Evolutionary conservation across 2,329 filamentous ascomycete species (phyloP), one percentile per base, ranked within the genome.

Genomic region (Whalleya microplaca): DNA sequence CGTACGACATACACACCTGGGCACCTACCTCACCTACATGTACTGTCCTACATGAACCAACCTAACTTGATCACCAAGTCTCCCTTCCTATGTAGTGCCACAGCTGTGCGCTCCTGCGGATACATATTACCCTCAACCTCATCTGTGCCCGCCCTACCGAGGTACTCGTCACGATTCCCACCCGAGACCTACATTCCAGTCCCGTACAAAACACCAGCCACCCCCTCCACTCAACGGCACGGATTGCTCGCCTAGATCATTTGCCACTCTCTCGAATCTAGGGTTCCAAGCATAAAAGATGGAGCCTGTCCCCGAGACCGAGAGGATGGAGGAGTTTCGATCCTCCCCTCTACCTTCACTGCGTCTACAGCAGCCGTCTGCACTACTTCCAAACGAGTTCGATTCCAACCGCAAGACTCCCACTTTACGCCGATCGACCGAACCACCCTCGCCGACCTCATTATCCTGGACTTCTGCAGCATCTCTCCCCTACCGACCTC

Each of bases 241-340:
- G n/a, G n/a, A n/a, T n/a, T n/a, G n/a, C 53, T 53, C 32, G 49
- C 47, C 27, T 47, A 54, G 48, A 55, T 37, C 42, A 43, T 51
- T 42, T 23, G 23, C 29, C 48, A 45, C 51, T 47, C 50, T 40
- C 50, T 45, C 32, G 5, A 37, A 37, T 12, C 20, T 37, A 37
- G 6, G 32, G 14, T 16, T 14, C 32, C 40, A n/a, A 40, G 18
- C 14, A 61, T 14, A 47, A 71, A 72, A 66, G 65, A 88, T 88
- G 85, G 85, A 88, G 73, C 84, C 85, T 56, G 85, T 88, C 67
- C 85, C 85, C 64, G 85, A 88, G 76, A 86, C 85, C 48, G 84
- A 88, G 77, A 80, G 84, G 62, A 84, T 88, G 81, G 84, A 87
- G 77, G 84, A 84, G 71, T 88, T 88, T 69, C 81, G 79, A 59